A percentile compares a stretch with the other conserved stretches of the same genome.
These are phyloP conservation scores for Cantharellus anzutake DNA, from an alignment of 768 basidiomycete species.

Conservation along the genomic window DNA sequence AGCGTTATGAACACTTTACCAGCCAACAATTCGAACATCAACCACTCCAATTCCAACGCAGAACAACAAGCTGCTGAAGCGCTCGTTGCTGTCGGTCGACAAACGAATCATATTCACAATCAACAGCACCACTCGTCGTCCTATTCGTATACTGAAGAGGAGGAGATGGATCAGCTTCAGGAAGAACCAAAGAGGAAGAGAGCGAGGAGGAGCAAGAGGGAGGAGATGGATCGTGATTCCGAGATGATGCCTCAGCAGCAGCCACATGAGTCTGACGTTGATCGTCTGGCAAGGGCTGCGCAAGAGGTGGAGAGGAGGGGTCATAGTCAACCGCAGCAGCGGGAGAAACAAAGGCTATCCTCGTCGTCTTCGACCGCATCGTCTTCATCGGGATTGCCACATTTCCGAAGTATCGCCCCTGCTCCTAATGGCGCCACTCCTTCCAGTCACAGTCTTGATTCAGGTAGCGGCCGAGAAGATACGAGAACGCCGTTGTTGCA, in stretches of 20 bases:
- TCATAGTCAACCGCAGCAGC: too few species aligned
- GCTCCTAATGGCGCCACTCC: neutral
- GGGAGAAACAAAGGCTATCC: too few species aligned
- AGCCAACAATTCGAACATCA: neutral
- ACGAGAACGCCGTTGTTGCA: too few species aligned
- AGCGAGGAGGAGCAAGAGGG: constrained; percentile 3
- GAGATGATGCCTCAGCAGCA: too few species aligned
- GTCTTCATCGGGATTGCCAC: too few species aligned
- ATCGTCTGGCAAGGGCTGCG: too few species aligned
- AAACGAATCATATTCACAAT: constrained; percentile 7
- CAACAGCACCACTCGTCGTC: neutral
- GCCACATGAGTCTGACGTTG: too few species aligned
- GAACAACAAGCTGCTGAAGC: constrained; percentile 84
- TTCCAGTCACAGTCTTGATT: neutral
- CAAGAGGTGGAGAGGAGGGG: too few species aligned
- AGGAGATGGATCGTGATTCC: too few species aligned
- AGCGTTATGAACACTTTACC: neutral
- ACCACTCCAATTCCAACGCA: constrained; percentile 2
- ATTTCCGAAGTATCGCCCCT: too few species aligned
- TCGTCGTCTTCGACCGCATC: too few species aligned
- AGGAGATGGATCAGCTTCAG: neutral
- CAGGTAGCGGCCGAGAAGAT: too few species aligned
- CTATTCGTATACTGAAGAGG: constrained; percentile 20
- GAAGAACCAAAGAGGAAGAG: constrained; percentile 8
- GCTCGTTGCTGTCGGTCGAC: constrained; percentile 62